A percentile compares a stretch with the other conserved stretches of the same genome.
Evolutionary conservation across 352 stramenopile species (phyloP).

Genomic region (Globisporangium perplexum): DNA sequence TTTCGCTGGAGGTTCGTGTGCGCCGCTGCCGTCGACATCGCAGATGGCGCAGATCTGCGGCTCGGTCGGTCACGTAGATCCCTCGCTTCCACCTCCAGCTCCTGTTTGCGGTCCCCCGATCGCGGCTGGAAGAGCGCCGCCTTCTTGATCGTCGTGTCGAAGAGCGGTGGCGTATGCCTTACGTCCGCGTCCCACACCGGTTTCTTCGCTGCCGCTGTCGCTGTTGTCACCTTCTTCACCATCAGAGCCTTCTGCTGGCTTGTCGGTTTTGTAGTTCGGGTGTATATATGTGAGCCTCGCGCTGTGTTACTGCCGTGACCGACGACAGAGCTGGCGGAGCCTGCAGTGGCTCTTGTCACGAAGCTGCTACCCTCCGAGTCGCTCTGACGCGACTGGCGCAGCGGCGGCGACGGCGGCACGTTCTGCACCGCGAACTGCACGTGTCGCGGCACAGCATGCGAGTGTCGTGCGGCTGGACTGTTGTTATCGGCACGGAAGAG

Average conservation of each 20-base stretch:
- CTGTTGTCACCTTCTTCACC: neutral
- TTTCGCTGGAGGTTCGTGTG: constrained; percentile 10
- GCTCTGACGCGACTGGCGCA: constrained; percentile 18
- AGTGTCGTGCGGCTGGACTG: neutral
- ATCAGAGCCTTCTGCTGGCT: neutral
- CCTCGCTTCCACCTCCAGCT: constrained; percentile 15
- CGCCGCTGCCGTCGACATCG: constrained; percentile 7
- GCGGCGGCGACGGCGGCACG: constrained; percentile 28
- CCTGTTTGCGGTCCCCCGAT: constrained; percentile 29
- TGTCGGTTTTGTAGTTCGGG: neutral
- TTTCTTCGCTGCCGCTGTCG: constrained; percentile 3
- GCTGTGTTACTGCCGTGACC: neutral
- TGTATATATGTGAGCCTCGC: neutral
- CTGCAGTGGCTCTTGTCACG: neutral
- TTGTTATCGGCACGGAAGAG: neutral
- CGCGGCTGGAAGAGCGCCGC: constrained; percentile 40
- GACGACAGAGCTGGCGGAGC: neutral
- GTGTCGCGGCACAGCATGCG: constrained; percentile 6
- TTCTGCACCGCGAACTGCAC: constrained; percentile 49
- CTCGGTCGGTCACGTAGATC: constrained; percentile 2
- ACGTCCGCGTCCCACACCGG: constrained; percentile 49
- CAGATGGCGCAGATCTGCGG: neutral
- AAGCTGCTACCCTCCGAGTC: neutral
- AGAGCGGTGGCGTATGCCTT: constrained; percentile 20
- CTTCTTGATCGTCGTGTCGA: constrained; percentile 52